Evolutionary conservation across 1,284 basidiomycete species (phyloP).

Genomic region (Crepidotus sp.): DNA sequence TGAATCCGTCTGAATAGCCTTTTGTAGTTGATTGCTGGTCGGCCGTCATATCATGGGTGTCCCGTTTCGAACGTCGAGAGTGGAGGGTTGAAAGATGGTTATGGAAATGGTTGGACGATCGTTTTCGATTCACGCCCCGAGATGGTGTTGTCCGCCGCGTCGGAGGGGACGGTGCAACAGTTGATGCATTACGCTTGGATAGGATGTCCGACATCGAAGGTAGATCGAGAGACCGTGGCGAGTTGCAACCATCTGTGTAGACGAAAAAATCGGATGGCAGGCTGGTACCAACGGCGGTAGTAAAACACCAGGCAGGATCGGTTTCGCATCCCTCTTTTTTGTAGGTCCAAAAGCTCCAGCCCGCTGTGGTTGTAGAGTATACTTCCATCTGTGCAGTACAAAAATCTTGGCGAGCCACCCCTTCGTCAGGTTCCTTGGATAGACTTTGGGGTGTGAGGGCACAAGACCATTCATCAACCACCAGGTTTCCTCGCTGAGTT

Average conservation of each 20-base stretch:
- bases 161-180: background rate
- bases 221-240: conserved; percentile 6
- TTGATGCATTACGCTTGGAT: background rate
- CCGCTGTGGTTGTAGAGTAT: conserved; percentile 52
- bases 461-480: conserved; percentile 69
- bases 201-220: conserved; percentile 6
- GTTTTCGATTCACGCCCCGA: background rate
- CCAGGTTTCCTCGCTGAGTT: conserved; percentile 46
- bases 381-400: conserved; percentile 55
- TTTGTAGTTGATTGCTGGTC: conserved; percentile 26
- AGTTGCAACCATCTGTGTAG: conserved; percentile 27
- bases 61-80: conserved; percentile 10
- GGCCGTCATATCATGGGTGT: conserved; percentile 19
- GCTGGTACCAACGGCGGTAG: conserved; percentile 43
- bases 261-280: conserved; percentile 53
- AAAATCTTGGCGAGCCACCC: conserved; percentile 43
- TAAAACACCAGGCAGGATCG: conserved; percentile 65
- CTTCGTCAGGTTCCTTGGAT: conserved; percentile 36
- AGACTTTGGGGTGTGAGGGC: conserved; percentile 56
- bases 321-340: conserved; percentile 50
- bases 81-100: conserved; percentile 13
- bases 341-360: conserved; percentile 71
- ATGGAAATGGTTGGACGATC: background rate
- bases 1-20: conserved; percentile 59
- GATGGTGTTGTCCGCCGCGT: background rate